These are phyloP conservation scores for Penicillium sp. DNA, from an alignment of 2,329 filamentous ascomycete species.

Conservation along the genomic window DNA sequence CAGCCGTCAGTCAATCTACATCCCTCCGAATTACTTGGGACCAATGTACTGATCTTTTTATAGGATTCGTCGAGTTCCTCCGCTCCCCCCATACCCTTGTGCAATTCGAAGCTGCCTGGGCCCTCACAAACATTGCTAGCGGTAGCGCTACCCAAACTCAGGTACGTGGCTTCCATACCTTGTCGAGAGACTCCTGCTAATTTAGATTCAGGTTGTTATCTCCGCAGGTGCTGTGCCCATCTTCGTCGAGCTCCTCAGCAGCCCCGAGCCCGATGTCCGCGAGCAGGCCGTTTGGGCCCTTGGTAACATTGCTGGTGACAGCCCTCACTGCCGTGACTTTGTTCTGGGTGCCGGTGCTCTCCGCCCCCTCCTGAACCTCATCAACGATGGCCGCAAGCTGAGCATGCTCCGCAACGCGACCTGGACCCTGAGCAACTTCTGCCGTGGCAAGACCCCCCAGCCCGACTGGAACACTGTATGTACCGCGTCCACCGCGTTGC, in stretches of 20 bases:
- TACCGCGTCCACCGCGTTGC: not conserved
- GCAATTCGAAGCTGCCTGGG: conserved; percentile 99
- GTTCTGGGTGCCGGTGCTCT: conserved; percentile 89
- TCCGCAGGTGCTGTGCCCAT: conserved; percentile 97
- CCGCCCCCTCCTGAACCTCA: conserved; percentile 81
- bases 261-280: conserved; percentile 94
- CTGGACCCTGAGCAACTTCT: conserved; percentile 99
- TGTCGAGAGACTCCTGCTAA: not conserved
- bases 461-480: conserved; percentile 95
- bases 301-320: conserved; percentile 98
- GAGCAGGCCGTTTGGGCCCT: conserved; percentile 99
- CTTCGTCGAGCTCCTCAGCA: conserved; percentile 93
- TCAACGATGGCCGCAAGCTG: conserved; percentile 96
- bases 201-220: conserved; percentile 69
- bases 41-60: not conserved
- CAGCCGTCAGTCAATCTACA: conserved; percentile 57
- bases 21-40: not conserved
- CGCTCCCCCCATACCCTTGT: conserved; percentile 96
- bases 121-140: conserved; percentile 97
- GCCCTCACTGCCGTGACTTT: conserved; percentile 95
- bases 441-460: conserved; percentile 98
- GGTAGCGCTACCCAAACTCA: conserved; percentile 97
- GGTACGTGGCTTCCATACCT: conserved; percentile 14
- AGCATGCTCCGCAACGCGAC: conserved; percentile 99
- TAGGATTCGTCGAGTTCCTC: conserved; percentile 87